phyloP scores from a whole-genome alignment of 768 basidiomycete genomes.

The Suillus occidentalis region DNA sequence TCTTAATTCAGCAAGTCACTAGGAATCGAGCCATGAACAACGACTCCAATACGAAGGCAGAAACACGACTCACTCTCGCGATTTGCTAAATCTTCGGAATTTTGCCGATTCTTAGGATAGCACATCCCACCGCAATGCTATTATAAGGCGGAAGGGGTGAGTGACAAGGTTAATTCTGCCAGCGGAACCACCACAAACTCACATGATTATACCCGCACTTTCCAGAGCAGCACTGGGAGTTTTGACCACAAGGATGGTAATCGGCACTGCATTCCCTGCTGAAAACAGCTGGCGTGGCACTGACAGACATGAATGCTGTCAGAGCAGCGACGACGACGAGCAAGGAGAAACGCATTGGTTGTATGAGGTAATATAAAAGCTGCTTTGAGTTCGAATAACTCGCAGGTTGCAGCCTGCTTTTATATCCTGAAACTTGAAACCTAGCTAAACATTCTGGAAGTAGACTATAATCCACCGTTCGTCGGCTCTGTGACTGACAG shows the following conservation, averaged over 20 bases:
- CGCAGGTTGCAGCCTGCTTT: background rate
- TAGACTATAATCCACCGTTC: background rate
- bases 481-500: background rate
- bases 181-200: background rate
- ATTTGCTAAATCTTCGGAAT: background rate
- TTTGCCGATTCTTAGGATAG: background rate
- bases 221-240: background rate
- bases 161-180: background rate
- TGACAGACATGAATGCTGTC: background rate
- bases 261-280: background rate
- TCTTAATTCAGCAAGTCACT: background rate
- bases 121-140: background rate
- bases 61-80: background rate
- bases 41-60: background rate
- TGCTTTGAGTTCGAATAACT: background rate
- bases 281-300: background rate
- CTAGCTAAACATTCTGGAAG: background rate
- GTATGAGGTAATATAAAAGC: background rate
- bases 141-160: background rate
- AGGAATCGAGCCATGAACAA: background rate
- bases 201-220: background rate
- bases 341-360: background rate
- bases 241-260: accelerated
- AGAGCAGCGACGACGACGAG: background rate
- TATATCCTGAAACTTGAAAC: background rate